These are phyloP conservation scores for Aspergillus hancockii DNA, from an alignment of 495 filamentous ascomycete genomes.

Conservation along the genomic window DNA sequence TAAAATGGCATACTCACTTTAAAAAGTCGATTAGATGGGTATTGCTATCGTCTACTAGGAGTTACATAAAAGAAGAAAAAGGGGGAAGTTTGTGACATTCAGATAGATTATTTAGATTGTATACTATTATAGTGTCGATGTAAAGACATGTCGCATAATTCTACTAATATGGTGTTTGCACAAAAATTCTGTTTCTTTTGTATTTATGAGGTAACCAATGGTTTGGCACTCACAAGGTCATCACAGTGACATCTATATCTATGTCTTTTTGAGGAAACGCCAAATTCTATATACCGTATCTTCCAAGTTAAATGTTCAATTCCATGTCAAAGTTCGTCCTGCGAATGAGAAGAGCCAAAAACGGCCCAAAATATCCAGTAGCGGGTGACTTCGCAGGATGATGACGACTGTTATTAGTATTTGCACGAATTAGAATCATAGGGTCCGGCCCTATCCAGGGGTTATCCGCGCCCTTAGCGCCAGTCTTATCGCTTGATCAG, in stretches of 20 bases:
- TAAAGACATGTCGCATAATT: background rate
- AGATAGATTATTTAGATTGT: background rate
- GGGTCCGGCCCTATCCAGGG: slow-evolving; percentile 8
- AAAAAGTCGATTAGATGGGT: background rate
- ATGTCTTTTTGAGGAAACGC: background rate
- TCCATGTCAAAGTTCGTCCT: background rate
- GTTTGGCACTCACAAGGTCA: background rate
- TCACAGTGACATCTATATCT: background rate
- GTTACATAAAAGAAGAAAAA: background rate
- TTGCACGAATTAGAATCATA: slow-evolving; percentile 7
- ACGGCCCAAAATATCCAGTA: background rate
- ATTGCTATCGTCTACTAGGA: background rate
- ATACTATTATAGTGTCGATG: background rate
- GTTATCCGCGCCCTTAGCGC: slow-evolving; percentile 2
- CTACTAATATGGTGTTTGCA: background rate
- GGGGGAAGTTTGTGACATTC: background rate
- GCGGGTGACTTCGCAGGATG: slow-evolving; percentile 2
- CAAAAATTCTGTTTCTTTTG: background rate
- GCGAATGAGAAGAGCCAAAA: background rate
- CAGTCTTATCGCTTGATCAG: background rate
- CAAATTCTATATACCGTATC: background rate
- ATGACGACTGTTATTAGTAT: slow-evolving; percentile 3
- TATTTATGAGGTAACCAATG: background rate
- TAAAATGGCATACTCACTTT: background rate
- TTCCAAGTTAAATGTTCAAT: background rate